Percentiles rank a stretch among this genome's conserved stretches.
Conservation (phyloP, 2,329 filamentous ascomycete species). For the Aspergillus quadrilineatus region DNA sequence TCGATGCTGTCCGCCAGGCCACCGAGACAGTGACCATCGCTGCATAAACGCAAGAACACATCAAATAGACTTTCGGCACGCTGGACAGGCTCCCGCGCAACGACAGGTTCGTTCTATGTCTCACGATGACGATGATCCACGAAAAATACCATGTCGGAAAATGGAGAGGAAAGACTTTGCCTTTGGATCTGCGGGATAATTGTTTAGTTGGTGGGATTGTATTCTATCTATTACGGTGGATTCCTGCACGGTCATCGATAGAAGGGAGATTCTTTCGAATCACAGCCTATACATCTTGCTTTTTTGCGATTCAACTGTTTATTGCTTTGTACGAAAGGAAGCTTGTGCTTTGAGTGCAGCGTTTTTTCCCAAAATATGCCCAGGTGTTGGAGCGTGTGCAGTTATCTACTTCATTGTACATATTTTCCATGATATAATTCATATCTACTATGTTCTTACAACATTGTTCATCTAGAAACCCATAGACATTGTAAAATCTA, state of each 20-base stretch:
- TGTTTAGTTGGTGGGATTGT: constrained; percentile 5
- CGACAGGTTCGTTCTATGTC: constrained; percentile 8
- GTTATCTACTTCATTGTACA: constrained; percentile 18
- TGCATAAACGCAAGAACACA: constrained; percentile 25
- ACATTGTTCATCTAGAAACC: background rate
- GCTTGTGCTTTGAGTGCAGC: constrained; percentile 17
- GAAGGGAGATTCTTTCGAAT: constrained; percentile 2
- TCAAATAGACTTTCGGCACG: constrained; percentile 7
- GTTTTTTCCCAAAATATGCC: constrained; percentile 18
- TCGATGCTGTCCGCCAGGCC: constrained; percentile 41
- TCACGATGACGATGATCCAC: constrained; percentile 21
- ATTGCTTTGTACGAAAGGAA: background rate
- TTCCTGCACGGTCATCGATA: constrained; percentile 11
- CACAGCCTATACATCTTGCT: constrained; percentile 3
- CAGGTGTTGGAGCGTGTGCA: constrained; percentile 24
- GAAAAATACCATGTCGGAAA: constrained; percentile 14
- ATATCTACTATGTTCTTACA: background rate
- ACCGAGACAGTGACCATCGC: constrained; percentile 28
- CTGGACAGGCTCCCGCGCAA: constrained; percentile 14
- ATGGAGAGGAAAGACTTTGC: constrained; percentile 10
- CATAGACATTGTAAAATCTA: too few species aligned
- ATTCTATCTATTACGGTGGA: constrained; percentile 6
- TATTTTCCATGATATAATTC: constrained; percentile 14
- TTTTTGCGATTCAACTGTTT: constrained; percentile 8
- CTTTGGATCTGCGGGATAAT: constrained; percentile 1